Evolutionary conservation across 192 early-diverging fungal genomes (phyloP), one percentile per base, ranked within the genome.

Genomic region (Backusella mclennaniae): DNA sequence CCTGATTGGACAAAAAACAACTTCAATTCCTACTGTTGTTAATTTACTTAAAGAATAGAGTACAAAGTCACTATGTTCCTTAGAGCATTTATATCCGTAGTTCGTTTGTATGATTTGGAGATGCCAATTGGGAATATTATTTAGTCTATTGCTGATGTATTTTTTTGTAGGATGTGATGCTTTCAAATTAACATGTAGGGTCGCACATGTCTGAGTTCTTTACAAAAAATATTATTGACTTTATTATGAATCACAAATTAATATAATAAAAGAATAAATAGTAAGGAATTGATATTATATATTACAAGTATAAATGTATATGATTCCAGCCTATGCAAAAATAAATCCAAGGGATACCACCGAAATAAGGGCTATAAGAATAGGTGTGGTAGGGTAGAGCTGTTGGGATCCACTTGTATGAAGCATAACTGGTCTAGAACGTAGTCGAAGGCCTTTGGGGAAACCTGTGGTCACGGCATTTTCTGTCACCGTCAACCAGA

Each of bases 401-500:
- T 56, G 19, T 21, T n/a, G 21, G 1, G 53, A 56, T 56, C 53
- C 72, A 73, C 72, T 73, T 8, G 53, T 59, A 73, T 73, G 72
- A 31, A 73, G 72, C 52, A 73, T 56, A 53, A 73, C n/a, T 23
- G 72, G 72, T 35, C 52, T 33, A 39, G 72, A 73, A 38, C 72
- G 72, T 31, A 71, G n/a, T 15, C n/a, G 26, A 9, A 71, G 38
- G 0, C 69, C 69, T 5, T 42, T 14, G 6, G 35, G 35, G 23
- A 42, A 71, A 4, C 8, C 19, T 6, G 38, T 19, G 11, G 77
- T 78, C 2, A 33, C 15, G 21, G 71, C 59, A 33, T 66, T 23
- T 39, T 71, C 71, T 12, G 77, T 78, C 14, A 78, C 71, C 23
- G 77, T 72, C n/a, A 78, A 42, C 41, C 71, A 81, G 56, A 81